phyloP scores from a whole-genome alignment of 345 rosid genomes.

The Excoecaria cochinchinensis region DNA sequence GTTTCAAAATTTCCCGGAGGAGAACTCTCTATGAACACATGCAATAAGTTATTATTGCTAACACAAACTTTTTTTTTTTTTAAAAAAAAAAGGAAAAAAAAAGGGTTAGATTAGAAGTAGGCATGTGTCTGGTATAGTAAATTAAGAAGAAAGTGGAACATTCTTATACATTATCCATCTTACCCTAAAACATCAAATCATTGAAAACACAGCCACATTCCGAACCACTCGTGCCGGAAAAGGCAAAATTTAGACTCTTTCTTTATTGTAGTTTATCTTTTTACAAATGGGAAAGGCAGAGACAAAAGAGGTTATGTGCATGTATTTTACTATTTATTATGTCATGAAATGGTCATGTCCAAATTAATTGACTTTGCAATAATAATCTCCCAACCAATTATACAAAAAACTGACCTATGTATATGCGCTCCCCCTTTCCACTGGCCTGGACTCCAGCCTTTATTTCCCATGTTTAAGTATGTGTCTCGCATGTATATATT shows the following conservation, averaged over 20 bases:
- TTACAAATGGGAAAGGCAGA: background rate
- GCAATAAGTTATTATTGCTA: background rate
- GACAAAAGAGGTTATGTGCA: background rate
- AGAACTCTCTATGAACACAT: background rate
- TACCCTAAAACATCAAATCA: conserved; percentile 32
- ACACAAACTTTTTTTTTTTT: no score
- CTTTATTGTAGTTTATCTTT: background rate
- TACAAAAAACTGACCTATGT: background rate
- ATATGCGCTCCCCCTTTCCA: background rate
- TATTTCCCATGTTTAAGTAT: no score
- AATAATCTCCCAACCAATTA: conserved; percentile 12
- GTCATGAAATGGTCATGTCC: conserved; percentile 19
- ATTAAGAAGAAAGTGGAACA: background rate
- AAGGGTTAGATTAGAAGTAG: background rate
- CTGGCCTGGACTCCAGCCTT: no score
- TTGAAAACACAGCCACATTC: background rate
- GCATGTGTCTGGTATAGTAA: background rate
- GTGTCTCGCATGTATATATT: no score
- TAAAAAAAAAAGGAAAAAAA: no score
- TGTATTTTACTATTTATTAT: no score
- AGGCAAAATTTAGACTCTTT: background rate
- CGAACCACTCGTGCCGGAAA: conserved; percentile 28
- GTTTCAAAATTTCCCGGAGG: background rate
- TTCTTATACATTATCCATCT: background rate
- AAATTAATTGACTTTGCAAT: background rate